These are phyloP conservation scores for Pythium monospermum DNA, from an alignment of 352 stramenopile species.

Conservation along the genomic window DNA sequence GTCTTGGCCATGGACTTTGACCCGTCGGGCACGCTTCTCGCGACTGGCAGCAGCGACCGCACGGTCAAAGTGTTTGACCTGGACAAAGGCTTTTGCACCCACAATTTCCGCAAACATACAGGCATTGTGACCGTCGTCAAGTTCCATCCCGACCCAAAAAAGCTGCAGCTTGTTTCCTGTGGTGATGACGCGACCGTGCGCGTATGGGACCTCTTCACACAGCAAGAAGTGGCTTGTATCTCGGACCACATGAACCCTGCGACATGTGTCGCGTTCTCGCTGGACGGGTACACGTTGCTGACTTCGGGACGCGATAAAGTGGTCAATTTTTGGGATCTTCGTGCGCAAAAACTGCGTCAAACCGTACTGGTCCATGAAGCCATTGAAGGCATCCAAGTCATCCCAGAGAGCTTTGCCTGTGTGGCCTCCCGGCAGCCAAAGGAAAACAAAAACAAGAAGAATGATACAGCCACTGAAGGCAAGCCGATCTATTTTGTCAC, in stretches of 20 bases:
- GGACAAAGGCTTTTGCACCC: conserved; percentile 90
- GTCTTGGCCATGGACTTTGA: conserved; percentile 88
- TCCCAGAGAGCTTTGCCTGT: conserved; percentile 63
- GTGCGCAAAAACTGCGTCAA: conserved; percentile 79
- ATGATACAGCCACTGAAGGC: no score
- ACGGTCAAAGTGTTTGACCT: conserved; percentile 94
- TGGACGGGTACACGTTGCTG: conserved; percentile 79
- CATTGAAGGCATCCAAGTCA: conserved; percentile 91
- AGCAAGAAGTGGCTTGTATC: conserved; percentile 86
- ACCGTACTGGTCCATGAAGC: conserved; percentile 94
- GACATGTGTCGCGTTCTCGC: conserved; percentile 90
- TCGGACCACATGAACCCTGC: conserved; percentile 94
- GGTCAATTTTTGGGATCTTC: conserved; percentile 88
- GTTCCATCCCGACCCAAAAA: conserved; percentile 72
- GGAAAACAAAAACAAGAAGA: conserved; percentile 37
- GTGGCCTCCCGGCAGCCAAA: conserved; percentile 21
- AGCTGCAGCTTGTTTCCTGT: conserved; percentile 66
- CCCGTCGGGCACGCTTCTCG: conserved; percentile 89
- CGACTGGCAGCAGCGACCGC: conserved; percentile 95
- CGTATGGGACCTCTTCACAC: conserved; percentile 81
- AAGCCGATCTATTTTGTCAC: conserved; percentile 88
- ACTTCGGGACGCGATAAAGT: conserved; percentile 92
- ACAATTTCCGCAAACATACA: conserved; percentile 88
- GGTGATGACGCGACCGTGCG: conserved; percentile 75
- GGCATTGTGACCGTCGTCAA: conserved; percentile 86